Evolutionary conservation across 805 yeast genomes (phyloP).

Genomic region (Saturnispora ahearnii): DNA sequence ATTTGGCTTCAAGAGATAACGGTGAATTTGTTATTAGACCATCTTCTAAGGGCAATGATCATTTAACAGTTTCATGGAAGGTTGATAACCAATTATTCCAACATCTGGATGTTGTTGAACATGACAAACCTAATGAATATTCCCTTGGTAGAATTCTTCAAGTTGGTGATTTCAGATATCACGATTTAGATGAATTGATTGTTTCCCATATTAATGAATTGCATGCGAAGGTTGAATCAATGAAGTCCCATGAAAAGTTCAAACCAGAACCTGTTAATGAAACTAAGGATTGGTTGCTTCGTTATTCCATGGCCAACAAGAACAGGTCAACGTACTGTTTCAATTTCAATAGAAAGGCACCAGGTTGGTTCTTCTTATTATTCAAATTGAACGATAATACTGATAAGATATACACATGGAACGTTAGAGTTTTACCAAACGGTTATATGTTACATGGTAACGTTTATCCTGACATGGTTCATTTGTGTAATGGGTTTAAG

Average conservation of each 20-base stretch:
- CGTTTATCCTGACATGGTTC: conserved; percentile 80
- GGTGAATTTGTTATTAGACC: conserved; percentile 95
- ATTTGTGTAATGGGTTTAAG: conserved; percentile 93
- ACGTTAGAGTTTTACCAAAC: conserved; percentile 79
- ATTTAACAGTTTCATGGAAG: conserved; percentile 92
- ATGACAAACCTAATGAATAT: conserved; percentile 54
- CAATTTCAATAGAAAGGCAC: conserved; percentile 80
- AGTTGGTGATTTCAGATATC: conserved; percentile 61
- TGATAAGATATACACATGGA: conserved; percentile 72
- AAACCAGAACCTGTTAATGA: conserved; percentile 70
- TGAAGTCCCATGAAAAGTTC: conserved; percentile 83
- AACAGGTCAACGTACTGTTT: conserved; percentile 84
- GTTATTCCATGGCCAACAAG: conserved; percentile 86
- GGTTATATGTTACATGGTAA: conserved; percentile 77
- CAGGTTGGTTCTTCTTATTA: conserved; percentile 87
- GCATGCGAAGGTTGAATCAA: conserved; percentile 73
- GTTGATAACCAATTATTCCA: conserved; percentile 86
- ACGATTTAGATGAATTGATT: conserved; percentile 89
- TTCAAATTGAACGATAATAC: conserved; percentile 67
- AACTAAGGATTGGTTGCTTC: conserved; percentile 77
- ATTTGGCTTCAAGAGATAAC: conserved; percentile 74
- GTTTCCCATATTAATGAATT: conserved; percentile 79
- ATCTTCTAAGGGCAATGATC: conserved; percentile 81
- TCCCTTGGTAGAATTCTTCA: conserved; percentile 48
- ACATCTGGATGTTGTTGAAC: conserved; percentile 80